phyloP scores from a whole-genome alignment of 169 alveolate genomes.

The Cryptosporidium bovis region DNA sequence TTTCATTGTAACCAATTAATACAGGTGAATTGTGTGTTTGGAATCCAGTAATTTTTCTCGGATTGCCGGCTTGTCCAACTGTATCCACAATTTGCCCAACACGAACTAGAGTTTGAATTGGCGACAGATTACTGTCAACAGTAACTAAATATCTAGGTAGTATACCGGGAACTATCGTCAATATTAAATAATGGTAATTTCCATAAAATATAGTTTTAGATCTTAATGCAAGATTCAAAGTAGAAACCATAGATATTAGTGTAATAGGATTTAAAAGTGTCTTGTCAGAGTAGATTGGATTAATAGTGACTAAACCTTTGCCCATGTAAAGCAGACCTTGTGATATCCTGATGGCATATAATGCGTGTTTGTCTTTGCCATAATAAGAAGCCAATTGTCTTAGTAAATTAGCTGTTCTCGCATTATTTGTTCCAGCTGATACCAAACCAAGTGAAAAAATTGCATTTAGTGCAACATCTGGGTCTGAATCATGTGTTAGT shows the following conservation, averaged over 20 bases:
- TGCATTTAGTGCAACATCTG: constrained; percentile 94
- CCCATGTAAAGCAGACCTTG: constrained; percentile 95
- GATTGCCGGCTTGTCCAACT: constrained; percentile 98
- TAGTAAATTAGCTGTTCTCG: constrained; percentile 94
- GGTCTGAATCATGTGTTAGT: constrained; percentile 97
- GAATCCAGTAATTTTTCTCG: constrained; percentile 97
- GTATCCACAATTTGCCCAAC: constrained; percentile 96
- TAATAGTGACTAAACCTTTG: constrained; percentile 88
- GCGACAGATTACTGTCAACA: constrained; percentile 91
- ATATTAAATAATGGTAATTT: constrained; percentile 91
- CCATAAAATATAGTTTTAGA: constrained; percentile 88
- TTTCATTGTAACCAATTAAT: constrained; percentile 89
- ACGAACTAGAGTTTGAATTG: constrained; percentile 87
- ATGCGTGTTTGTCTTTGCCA: constrained; percentile 93
- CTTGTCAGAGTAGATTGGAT: constrained; percentile 96
- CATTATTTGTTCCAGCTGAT: constrained; percentile 96
- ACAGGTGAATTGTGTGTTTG: constrained; percentile 99
- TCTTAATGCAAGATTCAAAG: constrained; percentile 90
- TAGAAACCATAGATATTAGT: constrained; percentile 93
- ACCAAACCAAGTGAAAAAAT: constrained; percentile 96
- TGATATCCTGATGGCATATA: constrained; percentile 94
- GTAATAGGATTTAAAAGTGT: constrained; percentile 92
- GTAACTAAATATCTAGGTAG: constrained; percentile 89
- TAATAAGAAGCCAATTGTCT: constrained; percentile 95
- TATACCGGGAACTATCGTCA: constrained; percentile 93